Evolutionary conservation across 2,329 filamentous ascomycete species (phyloP), one percentile per base, ranked within the genome.

Genomic region (Diaporthe eres): DNA sequence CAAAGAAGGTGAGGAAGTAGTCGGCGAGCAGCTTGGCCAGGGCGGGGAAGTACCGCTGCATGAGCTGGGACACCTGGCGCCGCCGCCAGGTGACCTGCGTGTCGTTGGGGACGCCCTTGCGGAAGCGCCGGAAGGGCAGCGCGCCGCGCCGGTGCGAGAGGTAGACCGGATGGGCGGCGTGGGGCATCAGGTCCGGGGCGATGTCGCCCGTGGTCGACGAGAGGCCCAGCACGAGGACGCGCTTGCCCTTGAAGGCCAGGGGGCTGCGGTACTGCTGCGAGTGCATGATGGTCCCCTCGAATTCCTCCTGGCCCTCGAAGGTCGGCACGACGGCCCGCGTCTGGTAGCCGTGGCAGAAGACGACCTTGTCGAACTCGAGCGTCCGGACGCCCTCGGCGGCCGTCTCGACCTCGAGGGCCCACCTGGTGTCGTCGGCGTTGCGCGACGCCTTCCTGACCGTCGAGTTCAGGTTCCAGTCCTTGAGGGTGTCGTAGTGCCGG

Each of bases 401-500:
- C 0, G 78, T 81, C 17, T 83, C 76, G 9, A 82, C 65, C 3
- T 82, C 78, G 12, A 85, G 25, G 2, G 79, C 61, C 83, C 83
- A 85, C 12, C 75, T 78, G 2, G 77, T 61, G 0, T 73, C 34
- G n/a, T 61, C 70, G 0, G 78, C 74, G 28, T 82, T 80, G 25
- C 78, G 79, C 12, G 53, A 60, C 0, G 83, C 76, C 1, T 63
- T 72, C 0, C 34, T 77, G 5, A 84, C 78, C 0, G 65, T 51
- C 1, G 80, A 80, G 10, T 77, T 78, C 7, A 85, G 76, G 3
- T 80, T 80, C 13, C 83, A 77, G 22, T 72, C 77, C 7, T 77
- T 71, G 2, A 76, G 47, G 7, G 84, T 76, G 49, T 79, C 76
- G 71, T 85, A 85, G 76, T 84, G 81, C 42, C 81, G 77, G 5